These are phyloP conservation scores for Coccinonectria pachysandricola DNA, from an alignment of 2,329 filamentous ascomycete genomes.

Conservation along the genomic window DNA sequence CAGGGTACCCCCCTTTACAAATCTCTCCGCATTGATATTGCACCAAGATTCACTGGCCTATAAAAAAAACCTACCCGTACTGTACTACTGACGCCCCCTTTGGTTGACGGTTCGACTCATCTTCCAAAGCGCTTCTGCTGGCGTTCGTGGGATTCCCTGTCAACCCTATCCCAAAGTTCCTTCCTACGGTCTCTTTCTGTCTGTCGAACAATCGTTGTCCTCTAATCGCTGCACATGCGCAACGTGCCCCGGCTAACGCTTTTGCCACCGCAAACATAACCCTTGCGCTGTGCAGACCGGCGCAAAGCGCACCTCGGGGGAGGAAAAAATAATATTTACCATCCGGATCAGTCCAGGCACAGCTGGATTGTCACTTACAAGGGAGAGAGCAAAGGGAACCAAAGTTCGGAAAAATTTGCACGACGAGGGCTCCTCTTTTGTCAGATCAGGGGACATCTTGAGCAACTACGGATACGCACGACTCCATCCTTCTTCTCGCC, in stretches of 20 bases:
- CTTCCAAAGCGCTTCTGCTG: not conserved
- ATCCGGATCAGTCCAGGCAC: not conserved
- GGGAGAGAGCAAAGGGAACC: not conserved
- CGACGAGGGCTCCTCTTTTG: slow-evolving; percentile 6
- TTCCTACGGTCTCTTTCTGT: slow-evolving; percentile 7
- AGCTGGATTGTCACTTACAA: not conserved
- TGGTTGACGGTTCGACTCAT: too few species aligned
- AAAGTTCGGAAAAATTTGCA: too few species aligned
- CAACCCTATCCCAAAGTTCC: slow-evolving; percentile 4
- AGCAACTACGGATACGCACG: slow-evolving; percentile 12
- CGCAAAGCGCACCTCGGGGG: slow-evolving; percentile 1
- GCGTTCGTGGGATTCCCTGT: slow-evolving; percentile 1
- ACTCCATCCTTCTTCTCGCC: too few species aligned
- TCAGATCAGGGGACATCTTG: slow-evolving; percentile 15
- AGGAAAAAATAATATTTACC: slow-evolving; percentile 10
- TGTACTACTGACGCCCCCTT: too few species aligned
- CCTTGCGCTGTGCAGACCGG: slow-evolving; percentile 11
- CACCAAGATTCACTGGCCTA: too few species aligned
- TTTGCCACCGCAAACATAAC: slow-evolving; percentile 17
- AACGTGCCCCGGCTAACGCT: slow-evolving; percentile 10
- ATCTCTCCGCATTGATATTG: not conserved
- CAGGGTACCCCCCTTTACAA: slow-evolving; percentile 1
- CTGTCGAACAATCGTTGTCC: slow-evolving; percentile 15
- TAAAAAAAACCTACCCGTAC: too few species aligned
- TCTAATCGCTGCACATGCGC: slow-evolving; percentile 20